Percentiles rank a stretch among this genome's conserved stretches.
Evolutionary conservation across 768 basidiomycete species (phyloP).

Genomic region (Fistulinella prunicolor): DNA sequence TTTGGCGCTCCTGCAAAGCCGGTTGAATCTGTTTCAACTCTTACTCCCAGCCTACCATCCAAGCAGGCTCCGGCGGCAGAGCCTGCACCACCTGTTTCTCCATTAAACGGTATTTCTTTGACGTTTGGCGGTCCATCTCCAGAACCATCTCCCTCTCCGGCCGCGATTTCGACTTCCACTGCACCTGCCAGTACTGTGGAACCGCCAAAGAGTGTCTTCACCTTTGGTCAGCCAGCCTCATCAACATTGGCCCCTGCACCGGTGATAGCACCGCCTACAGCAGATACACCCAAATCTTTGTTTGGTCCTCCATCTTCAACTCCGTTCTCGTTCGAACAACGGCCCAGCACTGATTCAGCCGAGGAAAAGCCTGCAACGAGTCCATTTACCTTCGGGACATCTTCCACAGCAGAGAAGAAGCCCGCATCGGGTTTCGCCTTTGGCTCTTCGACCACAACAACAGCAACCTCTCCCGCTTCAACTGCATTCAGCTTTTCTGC

Average conservation of each 20-base stretch:
- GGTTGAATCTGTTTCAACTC: constrained; percentile 14
- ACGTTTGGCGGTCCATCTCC: constrained; percentile 27
- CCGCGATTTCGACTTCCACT: constrained; percentile 9
- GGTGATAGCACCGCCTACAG: constrained; percentile 9
- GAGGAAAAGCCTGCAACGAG: constrained; percentile 22
- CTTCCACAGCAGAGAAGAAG: constrained; percentile 37
- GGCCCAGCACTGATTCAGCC: constrained; percentile 19
- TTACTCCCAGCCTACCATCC: constrained; percentile 7
- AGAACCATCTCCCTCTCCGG: constrained; percentile 1
- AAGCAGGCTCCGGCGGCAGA: constrained; percentile 10
- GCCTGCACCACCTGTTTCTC: constrained; percentile 4
- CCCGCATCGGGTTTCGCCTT: constrained; percentile 42
- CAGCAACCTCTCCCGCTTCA: constrained; percentile 33
- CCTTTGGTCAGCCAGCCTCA: constrained; percentile 29
- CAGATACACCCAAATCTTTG: constrained; percentile 41
- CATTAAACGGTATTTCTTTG: constrained; percentile 16
- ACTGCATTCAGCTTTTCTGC: constrained; percentile 48
- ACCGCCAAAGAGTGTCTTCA: constrained; percentile 32
- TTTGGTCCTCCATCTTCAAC: constrained; percentile 34
- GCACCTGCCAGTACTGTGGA: constrained; percentile 16
- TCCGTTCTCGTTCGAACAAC: constrained; percentile 46
- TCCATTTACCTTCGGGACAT: constrained; percentile 30
- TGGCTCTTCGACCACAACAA: constrained; percentile 35
- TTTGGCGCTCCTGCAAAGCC: constrained; percentile 27
- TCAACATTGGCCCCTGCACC: constrained; percentile 9